Conservation (phyloP, 176 grass and related monocot species). For the Cenchrus americanus region DNA sequence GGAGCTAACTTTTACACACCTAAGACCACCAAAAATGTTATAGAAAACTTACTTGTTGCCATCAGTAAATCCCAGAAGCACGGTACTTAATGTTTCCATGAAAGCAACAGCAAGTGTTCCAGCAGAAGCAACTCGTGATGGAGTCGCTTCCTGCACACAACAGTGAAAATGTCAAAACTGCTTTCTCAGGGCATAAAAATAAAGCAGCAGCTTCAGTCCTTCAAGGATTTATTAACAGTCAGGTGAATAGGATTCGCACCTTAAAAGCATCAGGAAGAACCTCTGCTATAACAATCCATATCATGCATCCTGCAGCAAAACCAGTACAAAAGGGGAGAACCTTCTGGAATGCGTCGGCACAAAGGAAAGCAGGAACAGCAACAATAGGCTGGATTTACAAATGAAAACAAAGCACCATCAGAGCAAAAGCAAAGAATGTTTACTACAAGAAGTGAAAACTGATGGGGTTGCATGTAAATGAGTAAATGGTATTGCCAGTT, state of each 20-base stretch:
- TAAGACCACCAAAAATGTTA: constrained; percentile 1
- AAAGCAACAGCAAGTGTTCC: constrained; percentile 93
- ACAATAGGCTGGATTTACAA: constrained; percentile 80
- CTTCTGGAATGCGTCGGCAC: constrained; percentile 90
- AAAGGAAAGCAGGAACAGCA: constrained; percentile 91
- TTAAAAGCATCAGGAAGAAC: constrained; percentile 99
- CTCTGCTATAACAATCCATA: constrained; percentile 99
- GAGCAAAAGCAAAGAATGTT: constrained; percentile 14
- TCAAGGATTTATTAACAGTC: constrained; percentile 1
- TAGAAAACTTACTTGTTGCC: constrained; percentile 57
- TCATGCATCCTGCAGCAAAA: constrained; percentile 98
- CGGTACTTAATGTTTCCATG: constrained; percentile 92
- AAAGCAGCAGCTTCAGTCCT: constrained; percentile 18
- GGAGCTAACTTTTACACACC: neutral
- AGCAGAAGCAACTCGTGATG: constrained; percentile 97
- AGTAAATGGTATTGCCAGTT: neutral
- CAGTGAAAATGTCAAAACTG: constrained; percentile 30
- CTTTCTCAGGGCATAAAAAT: constrained; percentile 15
- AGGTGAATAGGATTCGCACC: constrained; percentile 48
- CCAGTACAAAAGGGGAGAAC: constrained; percentile 96
- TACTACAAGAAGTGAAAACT: constrained; percentile 28
- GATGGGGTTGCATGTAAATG: neutral
- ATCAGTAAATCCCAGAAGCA: constrained; percentile 76
- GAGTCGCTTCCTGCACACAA: constrained; percentile 79
- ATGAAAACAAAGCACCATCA: constrained; percentile 30